A percentile compares a stretch with the other conserved stretches of the same genome.
phyloP scores from a whole-genome alignment of 108 stramenopile genomes.

The Cyclotella cryptica region DNA sequence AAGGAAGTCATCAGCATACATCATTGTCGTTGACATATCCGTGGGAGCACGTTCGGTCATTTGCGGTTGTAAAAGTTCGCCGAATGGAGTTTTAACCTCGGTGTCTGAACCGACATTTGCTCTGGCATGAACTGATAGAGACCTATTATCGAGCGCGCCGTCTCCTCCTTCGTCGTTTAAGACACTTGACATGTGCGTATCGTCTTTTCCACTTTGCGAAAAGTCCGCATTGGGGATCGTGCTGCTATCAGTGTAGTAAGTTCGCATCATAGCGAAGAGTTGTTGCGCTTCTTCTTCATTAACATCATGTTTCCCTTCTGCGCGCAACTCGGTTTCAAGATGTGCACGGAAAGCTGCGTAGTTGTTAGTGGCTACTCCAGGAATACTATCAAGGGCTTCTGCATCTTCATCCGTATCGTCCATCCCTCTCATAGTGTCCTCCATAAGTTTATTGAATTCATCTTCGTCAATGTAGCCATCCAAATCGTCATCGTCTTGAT shows the following conservation, averaged over 20 bases:
- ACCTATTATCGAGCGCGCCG: background rate
- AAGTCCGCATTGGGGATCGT: conserved; percentile 18
- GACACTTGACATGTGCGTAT: background rate
- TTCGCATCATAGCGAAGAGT: conserved; percentile 63
- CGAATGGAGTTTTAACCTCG: background rate
- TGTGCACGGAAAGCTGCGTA: conserved; percentile 43
- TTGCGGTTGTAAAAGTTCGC: conserved; percentile 14
- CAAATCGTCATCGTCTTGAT: conserved; percentile 42
- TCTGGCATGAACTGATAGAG: background rate
- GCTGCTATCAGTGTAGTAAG: conserved; percentile 39
- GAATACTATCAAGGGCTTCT: conserved; percentile 45
- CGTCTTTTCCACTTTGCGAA: conserved; percentile 3
- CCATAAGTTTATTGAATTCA: conserved; percentile 59
- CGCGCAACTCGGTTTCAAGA: conserved; percentile 36
- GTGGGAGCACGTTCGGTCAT: background rate
- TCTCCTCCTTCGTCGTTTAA: conserved; percentile 1
- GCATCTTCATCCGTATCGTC: conserved; percentile 43
- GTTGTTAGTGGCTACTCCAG: conserved; percentile 42
- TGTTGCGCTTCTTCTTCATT: conserved; percentile 66
- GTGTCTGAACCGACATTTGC: background rate
- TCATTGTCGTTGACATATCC: conserved; percentile 19
- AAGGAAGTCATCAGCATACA: conserved; percentile 57
- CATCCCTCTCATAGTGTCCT: conserved; percentile 60
- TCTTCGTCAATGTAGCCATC: conserved; percentile 59
- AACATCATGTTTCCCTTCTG: conserved; percentile 45